These are phyloP conservation scores for Cercospora brassicicola DNA, from an alignment of 2,329 filamentous ascomycete species.

Conservation along the genomic window DNA sequence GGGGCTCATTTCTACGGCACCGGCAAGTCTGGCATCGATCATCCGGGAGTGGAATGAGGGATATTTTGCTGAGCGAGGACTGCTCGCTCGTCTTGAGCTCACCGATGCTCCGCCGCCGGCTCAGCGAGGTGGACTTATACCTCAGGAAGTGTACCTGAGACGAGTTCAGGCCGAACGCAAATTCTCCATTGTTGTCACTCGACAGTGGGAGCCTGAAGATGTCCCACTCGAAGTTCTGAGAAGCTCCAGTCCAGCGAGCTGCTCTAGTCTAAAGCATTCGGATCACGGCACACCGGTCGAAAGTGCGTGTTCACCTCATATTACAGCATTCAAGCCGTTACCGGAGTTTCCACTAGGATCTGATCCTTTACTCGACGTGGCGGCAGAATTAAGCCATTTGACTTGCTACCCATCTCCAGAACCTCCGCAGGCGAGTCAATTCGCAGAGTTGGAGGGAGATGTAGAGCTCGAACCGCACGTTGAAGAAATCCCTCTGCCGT, in stretches of 20 bases:
- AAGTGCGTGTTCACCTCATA: background rate
- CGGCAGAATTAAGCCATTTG: background rate
- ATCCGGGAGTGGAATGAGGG: conserved; percentile 30
- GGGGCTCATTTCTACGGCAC: conserved; percentile 22
- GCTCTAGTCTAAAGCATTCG: background rate
- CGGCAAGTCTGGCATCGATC: conserved; percentile 24
- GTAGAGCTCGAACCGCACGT: background rate
- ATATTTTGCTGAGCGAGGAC: conserved; percentile 30
- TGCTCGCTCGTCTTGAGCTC: conserved; percentile 27
- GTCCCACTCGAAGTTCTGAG: background rate
- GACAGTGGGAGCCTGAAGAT: conserved; percentile 18
- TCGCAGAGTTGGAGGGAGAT: conserved; percentile 20
- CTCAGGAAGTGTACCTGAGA: conserved; percentile 20
- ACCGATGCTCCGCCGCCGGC: conserved; percentile 22
- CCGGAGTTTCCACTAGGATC: conserved; percentile 13
- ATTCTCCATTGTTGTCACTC: conserved; percentile 30
- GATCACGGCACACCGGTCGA: background rate
- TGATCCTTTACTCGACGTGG: conserved; percentile 8
- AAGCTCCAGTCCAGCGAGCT: background rate
- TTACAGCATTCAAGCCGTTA: conserved; percentile 8
- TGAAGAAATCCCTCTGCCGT: background rate
- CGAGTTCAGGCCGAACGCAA: conserved; percentile 28
- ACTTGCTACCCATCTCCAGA: background rate
- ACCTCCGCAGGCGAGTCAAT: conserved; percentile 9
- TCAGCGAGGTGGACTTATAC: conserved; percentile 21